Conservation (phyloP, 441 rosid genomes). For the Eruca vesicaria region DNA sequence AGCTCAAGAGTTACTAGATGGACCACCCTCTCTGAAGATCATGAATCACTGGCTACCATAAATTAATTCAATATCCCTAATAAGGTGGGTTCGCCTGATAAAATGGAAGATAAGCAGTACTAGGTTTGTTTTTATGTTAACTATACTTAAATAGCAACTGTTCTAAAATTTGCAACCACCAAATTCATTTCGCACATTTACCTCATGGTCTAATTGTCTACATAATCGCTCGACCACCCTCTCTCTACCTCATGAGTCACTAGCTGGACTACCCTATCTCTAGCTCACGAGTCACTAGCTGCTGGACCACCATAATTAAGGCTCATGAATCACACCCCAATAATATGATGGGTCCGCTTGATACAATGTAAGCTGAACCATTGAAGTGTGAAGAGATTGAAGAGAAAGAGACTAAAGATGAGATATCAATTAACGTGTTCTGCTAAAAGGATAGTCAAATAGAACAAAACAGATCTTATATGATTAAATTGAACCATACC, state of each 20-base stretch:
- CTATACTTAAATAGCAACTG: not conserved
- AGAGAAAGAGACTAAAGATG: slow-evolving; percentile 47
- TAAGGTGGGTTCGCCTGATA: not conserved
- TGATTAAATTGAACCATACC: not conserved
- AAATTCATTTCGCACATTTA: not conserved
- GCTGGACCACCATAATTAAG: not conserved
- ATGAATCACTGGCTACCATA: not conserved
- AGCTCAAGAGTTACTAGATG: not conserved
- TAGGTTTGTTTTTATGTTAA: not conserved
- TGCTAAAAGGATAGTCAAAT: not conserved
- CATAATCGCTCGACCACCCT: not conserved
- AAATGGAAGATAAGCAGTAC: not conserved
- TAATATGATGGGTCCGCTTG: not conserved
- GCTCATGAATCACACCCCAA: not conserved
- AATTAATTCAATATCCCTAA: not conserved
- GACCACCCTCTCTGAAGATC: not conserved
- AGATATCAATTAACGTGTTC: slow-evolving; percentile 15
- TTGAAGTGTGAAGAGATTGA: slow-evolving; percentile 17
- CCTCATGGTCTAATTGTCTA: not conserved
- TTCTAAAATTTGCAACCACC: not conserved
- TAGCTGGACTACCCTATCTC: not conserved
- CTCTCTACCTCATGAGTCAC: not conserved
- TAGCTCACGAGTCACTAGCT: not conserved
- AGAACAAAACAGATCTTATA: not conserved
- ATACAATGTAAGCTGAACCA: not conserved